Conservation (phyloP, 2,329 filamentous ascomycete species). For the Talaromyces pinophilus region DNA sequence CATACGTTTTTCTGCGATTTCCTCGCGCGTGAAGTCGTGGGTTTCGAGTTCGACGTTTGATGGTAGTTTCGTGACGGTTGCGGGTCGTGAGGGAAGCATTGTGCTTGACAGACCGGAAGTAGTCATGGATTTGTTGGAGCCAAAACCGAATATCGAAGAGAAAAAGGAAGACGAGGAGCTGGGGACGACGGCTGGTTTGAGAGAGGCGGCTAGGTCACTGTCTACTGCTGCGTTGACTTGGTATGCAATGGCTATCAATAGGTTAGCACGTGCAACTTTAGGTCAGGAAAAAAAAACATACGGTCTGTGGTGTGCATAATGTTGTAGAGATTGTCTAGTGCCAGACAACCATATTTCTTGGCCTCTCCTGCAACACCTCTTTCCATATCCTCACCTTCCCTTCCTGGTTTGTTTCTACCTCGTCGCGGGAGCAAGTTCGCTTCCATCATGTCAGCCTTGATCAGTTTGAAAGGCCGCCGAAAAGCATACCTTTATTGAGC, state of each 20-base stretch:
- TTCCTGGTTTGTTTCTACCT: slow-evolving; percentile 73
- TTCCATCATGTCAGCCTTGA: slow-evolving; percentile 29
- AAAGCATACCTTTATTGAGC: slow-evolving; percentile 62
- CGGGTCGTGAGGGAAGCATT: slow-evolving; percentile 40
- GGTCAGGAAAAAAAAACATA: slow-evolving; percentile 28
- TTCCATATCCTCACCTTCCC: slow-evolving; percentile 62
- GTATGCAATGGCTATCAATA: slow-evolving; percentile 72
- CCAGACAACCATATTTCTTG: slow-evolving; percentile 83
- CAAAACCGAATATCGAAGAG: slow-evolving; percentile 62
- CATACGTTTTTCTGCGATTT: slow-evolving; percentile 86
- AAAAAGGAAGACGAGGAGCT: slow-evolving; percentile 67
- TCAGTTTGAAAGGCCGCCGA: neutral
- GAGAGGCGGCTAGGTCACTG: slow-evolving; percentile 69
- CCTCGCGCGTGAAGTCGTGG: slow-evolving; percentile 90
- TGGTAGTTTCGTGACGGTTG: slow-evolving; percentile 60
- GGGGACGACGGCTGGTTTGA: slow-evolving; percentile 79
- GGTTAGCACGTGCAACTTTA: neutral
- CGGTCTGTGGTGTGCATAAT: slow-evolving; percentile 73
- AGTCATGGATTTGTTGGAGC: slow-evolving; percentile 46
- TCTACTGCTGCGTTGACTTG: slow-evolving; percentile 90
- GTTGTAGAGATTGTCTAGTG: slow-evolving; percentile 96
- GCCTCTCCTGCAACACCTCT: slow-evolving; percentile 71
- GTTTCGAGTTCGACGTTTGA: slow-evolving; percentile 88
- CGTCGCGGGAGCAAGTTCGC: slow-evolving; percentile 71
- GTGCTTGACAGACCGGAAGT: slow-evolving; percentile 8